phyloP scores from a whole-genome alignment of 257 asterid species.

The Solanum pinnatisectum region DNA sequence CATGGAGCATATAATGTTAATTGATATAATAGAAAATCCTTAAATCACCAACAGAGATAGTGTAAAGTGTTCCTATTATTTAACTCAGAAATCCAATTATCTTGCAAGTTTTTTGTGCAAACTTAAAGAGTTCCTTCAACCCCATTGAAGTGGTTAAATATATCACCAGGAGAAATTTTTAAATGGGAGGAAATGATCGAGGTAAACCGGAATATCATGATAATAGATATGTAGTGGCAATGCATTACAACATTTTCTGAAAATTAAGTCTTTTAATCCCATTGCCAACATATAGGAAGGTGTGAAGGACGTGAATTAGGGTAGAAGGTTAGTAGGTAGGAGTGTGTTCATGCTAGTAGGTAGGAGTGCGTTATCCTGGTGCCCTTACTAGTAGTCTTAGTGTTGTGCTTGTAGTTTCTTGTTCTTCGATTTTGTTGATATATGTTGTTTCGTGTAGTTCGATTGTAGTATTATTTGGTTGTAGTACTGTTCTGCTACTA shows the following conservation, averaged over 20 bases:
- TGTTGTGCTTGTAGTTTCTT: neutral
- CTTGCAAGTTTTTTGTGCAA: neutral
- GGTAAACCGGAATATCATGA: neutral
- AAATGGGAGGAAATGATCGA: neutral
- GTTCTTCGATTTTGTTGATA: neutral
- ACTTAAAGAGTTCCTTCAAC: neutral
- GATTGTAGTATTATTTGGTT: neutral
- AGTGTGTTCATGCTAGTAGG: neutral
- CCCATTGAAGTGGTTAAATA: neutral
- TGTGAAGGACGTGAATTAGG: neutral
- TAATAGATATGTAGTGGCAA: neutral
- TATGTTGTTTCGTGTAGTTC: neutral
- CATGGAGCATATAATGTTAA: slow-evolving; percentile 1
- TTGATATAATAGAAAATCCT: neutral
- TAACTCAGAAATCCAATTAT: neutral
- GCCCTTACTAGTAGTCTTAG: neutral
- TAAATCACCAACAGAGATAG: neutral
- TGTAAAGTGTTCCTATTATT: neutral
- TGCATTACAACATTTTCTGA: neutral
- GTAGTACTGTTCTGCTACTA: neutral
- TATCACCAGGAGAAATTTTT: neutral
- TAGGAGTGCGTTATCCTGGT: neutral
- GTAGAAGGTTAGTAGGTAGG: neutral
- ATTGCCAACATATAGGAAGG: neutral
- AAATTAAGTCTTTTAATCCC: neutral